Base-by-base conservation (phyloP, 2,329 filamentous ascomycete species). In the Geoglossum cookeanum region DNA sequence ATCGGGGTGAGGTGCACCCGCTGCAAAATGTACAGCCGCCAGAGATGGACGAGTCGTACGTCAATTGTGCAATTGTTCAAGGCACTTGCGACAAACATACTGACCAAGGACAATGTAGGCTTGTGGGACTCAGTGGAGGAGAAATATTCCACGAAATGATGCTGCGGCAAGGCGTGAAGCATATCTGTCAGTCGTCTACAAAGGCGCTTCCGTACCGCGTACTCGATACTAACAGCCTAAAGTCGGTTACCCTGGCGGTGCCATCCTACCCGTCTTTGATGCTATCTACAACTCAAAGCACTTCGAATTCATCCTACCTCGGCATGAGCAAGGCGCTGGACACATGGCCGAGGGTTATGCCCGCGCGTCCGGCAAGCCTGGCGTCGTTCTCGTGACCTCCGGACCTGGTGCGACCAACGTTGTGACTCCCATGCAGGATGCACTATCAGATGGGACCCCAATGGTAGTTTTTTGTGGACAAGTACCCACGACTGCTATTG, bases 101-200 rank as follows among this genome's bases (percentile, higher is more conserved):
- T 13, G 32, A 29, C 22, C 22, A 27, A 13, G 61, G 56, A 58
- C 39, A 48, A 55, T 56, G 57, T 63, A 87, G 84, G 60, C 94
- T 97, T 71, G 88, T 97, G 67, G 91, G 91, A 61, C 91, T 90
- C 78, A 94, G 82, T 55, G 91, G 92, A 68, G 92, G 92, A 68
- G 84, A 96, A 71, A 96, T 97, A 65, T 95, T 97, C 72, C 90
- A 97, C 71, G 91, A 97, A 74, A 97, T 97, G 91, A 96, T 98
- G 90, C 78, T 94, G 60, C 79, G 91, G 67, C 86, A 91, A 65
- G 80, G 77, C 64, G 91, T 98, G 58, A 92, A 96, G 75, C 88
- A 96, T 70, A 80, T 97, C 67, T 97, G 88, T 94, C 77, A 68
- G 87, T 83, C 61, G 64, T 57, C 58, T 54, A 42, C 27, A 27